A percentile compares a stretch with the other conserved stretches of the same genome.
These are phyloP conservation scores for Phoenix dactylifera DNA, from an alignment of 176 grass and related monocot species.

Conservation along the genomic window DNA sequence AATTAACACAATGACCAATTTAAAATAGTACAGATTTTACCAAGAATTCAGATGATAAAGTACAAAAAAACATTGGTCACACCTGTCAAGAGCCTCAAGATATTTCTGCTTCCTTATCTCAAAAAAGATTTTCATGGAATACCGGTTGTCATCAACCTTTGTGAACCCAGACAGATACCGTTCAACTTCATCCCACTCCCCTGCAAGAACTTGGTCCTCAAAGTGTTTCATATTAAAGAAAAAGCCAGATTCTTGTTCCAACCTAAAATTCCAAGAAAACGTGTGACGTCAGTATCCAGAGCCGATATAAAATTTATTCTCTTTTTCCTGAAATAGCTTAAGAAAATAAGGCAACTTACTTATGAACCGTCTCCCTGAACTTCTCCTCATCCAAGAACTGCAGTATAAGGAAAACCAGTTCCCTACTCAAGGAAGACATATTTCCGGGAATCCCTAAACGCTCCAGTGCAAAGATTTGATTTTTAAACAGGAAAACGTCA, in stretches of 20 bases:
- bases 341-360: slow-evolving; percentile 10
- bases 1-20: background rate
- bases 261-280: slow-evolving; percentile 27
- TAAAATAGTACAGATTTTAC: too few relatives aligned
- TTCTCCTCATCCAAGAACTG: slow-evolving; percentile 29
- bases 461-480: slow-evolving; percentile 15
- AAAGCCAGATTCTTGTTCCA: slow-evolving; percentile 97
- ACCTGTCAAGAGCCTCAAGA: slow-evolving; percentile 95
- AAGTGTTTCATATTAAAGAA: slow-evolving; percentile 99
- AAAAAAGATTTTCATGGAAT: slow-evolving; percentile 99
- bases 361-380: slow-evolving; percentile 24
- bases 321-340: background rate
- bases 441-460: slow-evolving; percentile 15
- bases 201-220: slow-evolving; percentile 86
- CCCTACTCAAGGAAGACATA: slow-evolving; percentile 26
- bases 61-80: too few relatives aligned
- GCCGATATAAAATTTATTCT: background rate
- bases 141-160: slow-evolving; percentile 98
- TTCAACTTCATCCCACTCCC: slow-evolving; percentile 99
- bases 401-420: slow-evolving; percentile 28
- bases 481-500: background rate
- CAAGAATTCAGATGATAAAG: too few relatives aligned
- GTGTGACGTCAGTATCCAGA: too few relatives aligned
- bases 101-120: slow-evolving; percentile 99
- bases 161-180: slow-evolving; percentile 95